Evolutionary conservation across 2,329 filamentous ascomycete species (phyloP).

Genomic region (Trichoderma hamatum): DNA sequence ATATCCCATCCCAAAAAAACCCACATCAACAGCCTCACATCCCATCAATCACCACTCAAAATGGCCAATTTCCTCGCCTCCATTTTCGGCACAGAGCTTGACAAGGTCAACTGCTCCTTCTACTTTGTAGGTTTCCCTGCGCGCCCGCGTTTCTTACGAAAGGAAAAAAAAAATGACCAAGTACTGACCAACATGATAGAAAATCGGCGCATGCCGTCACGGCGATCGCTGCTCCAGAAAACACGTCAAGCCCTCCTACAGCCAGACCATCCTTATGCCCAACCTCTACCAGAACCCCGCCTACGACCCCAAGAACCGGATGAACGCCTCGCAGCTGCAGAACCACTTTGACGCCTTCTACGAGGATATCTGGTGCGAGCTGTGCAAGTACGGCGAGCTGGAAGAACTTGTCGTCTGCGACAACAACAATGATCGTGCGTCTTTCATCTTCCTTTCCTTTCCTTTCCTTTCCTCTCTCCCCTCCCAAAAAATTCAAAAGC

Average conservation of each 20-base stretch:
- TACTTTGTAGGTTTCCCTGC: conserved; percentile 59
- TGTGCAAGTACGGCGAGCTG: conserved; percentile 97
- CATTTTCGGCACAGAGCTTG: conserved; percentile 99
- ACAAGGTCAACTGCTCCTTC: conserved; percentile 99
- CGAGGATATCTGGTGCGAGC: conserved; percentile 99
- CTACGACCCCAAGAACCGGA: conserved; percentile 94
- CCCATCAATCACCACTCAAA: conserved; percentile 3
- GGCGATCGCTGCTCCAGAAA: conserved; percentile 97
- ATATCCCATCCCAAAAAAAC: conserved; percentile 7
- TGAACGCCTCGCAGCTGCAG: conserved; percentile 94
- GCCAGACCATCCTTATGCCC: conserved; percentile 94
- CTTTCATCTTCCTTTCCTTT: neutral
- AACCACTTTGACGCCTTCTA: conserved; percentile 99
- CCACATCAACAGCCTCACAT: neutral
- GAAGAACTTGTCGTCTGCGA: conserved; percentile 99
- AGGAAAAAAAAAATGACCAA: neutral
- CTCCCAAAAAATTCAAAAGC: no score
- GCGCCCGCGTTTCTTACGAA: neutral
- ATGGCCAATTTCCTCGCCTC: conserved; percentile 99
- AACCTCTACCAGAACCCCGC: conserved; percentile 99
- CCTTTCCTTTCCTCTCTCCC: no score
- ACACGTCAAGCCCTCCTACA: conserved; percentile 98
- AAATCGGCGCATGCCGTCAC: conserved; percentile 98
- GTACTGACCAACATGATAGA: conserved; percentile 60
- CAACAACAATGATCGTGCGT: conserved; percentile 96